Conservation (phyloP, 2,329 filamentous ascomycete genomes). For the Davidsoniella eucalypti region DNA sequence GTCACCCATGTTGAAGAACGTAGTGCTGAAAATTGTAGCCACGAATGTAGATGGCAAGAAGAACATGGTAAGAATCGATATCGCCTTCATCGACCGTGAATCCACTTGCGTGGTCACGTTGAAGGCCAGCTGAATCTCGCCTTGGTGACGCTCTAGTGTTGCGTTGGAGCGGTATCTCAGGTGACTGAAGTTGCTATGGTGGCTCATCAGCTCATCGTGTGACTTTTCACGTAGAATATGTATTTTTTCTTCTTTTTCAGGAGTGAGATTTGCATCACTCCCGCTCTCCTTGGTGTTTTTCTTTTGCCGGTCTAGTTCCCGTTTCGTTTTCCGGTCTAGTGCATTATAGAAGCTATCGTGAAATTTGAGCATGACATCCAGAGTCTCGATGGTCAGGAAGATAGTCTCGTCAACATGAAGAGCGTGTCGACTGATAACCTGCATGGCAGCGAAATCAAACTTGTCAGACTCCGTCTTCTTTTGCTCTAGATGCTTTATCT, state of each 20-base stretch:
- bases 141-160: not conserved
- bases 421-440: not conserved
- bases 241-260: not conserved
- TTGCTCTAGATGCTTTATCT: not conserved
- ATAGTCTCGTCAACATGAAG: not conserved
- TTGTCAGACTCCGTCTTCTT: not conserved
- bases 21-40: constrained; percentile 7
- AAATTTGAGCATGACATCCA: not conserved
- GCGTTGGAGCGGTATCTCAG: not conserved
- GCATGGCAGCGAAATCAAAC: not conserved
- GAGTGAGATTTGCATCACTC: not conserved
- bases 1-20: constrained; percentile 5
- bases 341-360: not conserved
- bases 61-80: constrained; percentile 12
- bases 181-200: too few relatives aligned
- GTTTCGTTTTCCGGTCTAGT: not conserved
- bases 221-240: too few relatives aligned
- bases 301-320: too few relatives aligned
- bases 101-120: constrained; percentile 6
- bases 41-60: constrained; percentile 12
- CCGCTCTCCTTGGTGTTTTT: too few relatives aligned
- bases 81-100: constrained; percentile 11
- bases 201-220: too few relatives aligned
- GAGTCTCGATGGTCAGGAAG: not conserved
- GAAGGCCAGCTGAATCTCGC: constrained; percentile 4